Percentiles rank a stretch among this genome's conserved stretches.
Evolutionary conservation across 1,284 basidiomycete genomes (phyloP).

Genomic region (Leccinum cinnamomeum): DNA sequence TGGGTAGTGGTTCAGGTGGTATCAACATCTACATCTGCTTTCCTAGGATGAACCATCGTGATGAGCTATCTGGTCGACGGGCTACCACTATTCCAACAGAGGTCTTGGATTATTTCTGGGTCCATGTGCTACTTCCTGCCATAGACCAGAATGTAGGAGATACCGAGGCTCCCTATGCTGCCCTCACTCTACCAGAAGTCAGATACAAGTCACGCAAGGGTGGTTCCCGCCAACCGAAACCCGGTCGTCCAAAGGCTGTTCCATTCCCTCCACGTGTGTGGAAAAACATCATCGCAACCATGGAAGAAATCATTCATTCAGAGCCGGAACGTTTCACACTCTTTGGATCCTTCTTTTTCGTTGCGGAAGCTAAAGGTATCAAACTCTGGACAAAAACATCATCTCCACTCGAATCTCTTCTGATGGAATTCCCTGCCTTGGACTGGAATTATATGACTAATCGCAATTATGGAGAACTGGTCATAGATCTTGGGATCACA

Average conservation of each 20-base stretch:
- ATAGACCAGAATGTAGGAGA: neutral
- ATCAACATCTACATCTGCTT: constrained; percentile 8
- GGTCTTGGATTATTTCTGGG: constrained; percentile 10
- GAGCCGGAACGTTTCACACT: neutral
- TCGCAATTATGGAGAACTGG: neutral
- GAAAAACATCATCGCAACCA: neutral
- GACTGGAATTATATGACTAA: neutral
- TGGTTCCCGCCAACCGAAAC: neutral
- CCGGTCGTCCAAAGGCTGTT: neutral
- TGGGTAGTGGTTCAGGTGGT: too few relatives aligned
- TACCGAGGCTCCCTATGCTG: too few relatives aligned
- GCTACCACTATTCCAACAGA: constrained; percentile 10
- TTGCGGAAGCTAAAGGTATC: constrained; percentile 11
- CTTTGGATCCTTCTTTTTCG: constrained; percentile 22
- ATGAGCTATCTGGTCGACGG: neutral
- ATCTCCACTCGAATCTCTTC: too few relatives aligned
- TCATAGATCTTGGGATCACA: too few relatives aligned
- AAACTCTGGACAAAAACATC: constrained; percentile 8
- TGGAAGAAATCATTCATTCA: neutral
- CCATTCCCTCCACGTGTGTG: too few relatives aligned
- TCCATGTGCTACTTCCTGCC: constrained; percentile 12
- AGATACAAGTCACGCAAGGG: constrained; percentile 4
- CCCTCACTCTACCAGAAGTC: constrained; percentile 5
- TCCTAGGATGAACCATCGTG: constrained; percentile 18
- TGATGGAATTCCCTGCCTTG: neutral